Evolutionary conservation across 106 monocot genomes (phyloP).

Genomic region (Acorus calamus): DNA sequence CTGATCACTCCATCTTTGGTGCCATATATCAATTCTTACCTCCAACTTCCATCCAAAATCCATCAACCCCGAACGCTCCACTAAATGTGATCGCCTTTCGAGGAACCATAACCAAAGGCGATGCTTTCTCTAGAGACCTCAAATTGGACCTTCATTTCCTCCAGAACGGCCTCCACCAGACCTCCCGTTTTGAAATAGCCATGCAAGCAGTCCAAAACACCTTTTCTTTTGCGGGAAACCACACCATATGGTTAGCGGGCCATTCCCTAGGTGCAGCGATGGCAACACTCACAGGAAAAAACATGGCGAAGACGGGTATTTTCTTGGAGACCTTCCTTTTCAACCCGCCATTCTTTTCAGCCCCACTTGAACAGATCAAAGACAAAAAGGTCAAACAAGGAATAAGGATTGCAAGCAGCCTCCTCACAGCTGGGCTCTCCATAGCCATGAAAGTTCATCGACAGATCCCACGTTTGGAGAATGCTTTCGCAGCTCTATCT

Average conservation of each 20-base stretch:
- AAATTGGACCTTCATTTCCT: conserved; percentile 54
- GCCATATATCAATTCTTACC: conserved; percentile 62
- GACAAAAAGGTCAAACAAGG: conserved; percentile 70
- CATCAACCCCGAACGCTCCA: conserved; percentile 31
- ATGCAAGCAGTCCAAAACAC: conserved; percentile 65
- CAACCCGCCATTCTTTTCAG: conserved; percentile 79
- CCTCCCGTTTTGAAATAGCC: conserved; percentile 56
- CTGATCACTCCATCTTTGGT: conserved; percentile 75
- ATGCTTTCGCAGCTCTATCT: conserved; percentile 41
- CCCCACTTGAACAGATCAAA: conserved; percentile 77
- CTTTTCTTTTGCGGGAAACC: conserved; percentile 32
- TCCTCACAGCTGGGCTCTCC: conserved; percentile 75
- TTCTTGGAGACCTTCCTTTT: conserved; percentile 69
- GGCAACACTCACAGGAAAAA: conserved; percentile 66
- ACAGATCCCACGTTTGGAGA: conserved; percentile 15
- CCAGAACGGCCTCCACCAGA: conserved; percentile 56
- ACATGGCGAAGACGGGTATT: conserved; percentile 57
- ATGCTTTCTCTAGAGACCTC: conserved; percentile 54
- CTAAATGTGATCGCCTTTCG: conserved; percentile 75
- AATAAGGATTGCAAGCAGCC: conserved; percentile 67
- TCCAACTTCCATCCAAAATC: conserved; percentile 8
- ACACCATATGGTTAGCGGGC: conserved; percentile 75
- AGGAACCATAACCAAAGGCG: conserved; percentile 61
- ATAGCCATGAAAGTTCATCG: conserved; percentile 34
- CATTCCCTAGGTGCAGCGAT: conserved; percentile 82